Conservation (phyloP, 2,329 filamentous ascomycete species). For the Trichoderma guizhouense region DNA sequence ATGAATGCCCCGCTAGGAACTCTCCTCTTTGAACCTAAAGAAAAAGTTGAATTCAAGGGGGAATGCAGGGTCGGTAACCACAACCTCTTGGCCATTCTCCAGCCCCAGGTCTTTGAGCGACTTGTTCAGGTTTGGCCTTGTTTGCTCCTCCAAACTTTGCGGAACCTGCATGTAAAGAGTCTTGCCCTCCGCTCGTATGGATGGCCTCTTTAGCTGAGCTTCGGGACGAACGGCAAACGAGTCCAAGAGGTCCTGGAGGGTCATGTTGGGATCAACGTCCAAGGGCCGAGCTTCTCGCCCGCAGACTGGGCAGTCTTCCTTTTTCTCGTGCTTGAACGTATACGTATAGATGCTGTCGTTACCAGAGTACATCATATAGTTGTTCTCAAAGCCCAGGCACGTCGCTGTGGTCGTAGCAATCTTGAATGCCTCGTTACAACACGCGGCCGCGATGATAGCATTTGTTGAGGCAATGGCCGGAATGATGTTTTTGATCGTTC, state of each 20-base stretch:
- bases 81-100: slow-evolving; percentile 78
- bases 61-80: slow-evolving; percentile 90
- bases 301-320: slow-evolving; percentile 92
- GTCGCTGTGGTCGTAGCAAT: slow-evolving; percentile 81
- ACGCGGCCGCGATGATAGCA: slow-evolving; percentile 90
- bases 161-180: slow-evolving; percentile 89
- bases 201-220: slow-evolving; percentile 90
- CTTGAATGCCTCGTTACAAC: slow-evolving; percentile 96
- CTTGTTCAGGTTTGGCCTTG: slow-evolving; percentile 74
- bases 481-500: slow-evolving; percentile 99
- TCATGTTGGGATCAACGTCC: slow-evolving; percentile 65
- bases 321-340: slow-evolving; percentile 92
- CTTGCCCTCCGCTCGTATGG: slow-evolving; percentile 72
- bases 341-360: slow-evolving; percentile 96
- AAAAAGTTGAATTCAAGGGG: slow-evolving; percentile 63
- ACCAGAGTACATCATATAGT: slow-evolving; percentile 99
- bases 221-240: slow-evolving; percentile 79
- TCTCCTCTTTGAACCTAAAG: slow-evolving; percentile 43
- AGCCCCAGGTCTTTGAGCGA: slow-evolving; percentile 72
- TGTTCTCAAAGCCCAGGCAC: slow-evolving; percentile 71
- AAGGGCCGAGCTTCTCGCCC: slow-evolving; percentile 77
- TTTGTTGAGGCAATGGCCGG: slow-evolving; percentile 97
- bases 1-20: neutral
- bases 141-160: slow-evolving; percentile 77
- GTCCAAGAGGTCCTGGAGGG: slow-evolving; percentile 80